A percentile compares a stretch with the other conserved stretches of the same genome.
phyloP scores from a whole-genome alignment of 2,329 filamentous ascomycete species.

The Ceratocystis diversiconidia region DNA sequence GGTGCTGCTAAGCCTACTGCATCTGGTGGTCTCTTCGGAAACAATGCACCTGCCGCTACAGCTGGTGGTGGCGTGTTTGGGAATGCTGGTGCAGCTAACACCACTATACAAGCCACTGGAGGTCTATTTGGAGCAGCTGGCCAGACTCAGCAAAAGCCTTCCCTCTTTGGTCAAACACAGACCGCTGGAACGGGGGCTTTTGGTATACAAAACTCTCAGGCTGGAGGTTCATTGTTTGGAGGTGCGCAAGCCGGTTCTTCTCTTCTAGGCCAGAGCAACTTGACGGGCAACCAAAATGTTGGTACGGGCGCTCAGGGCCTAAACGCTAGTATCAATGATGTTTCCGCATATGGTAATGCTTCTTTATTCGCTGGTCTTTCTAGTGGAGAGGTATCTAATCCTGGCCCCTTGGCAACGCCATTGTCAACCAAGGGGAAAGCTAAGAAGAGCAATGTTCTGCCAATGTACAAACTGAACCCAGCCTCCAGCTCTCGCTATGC shows the following conservation, averaged over 20 bases:
- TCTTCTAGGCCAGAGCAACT: constrained; percentile 39
- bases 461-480: constrained; percentile 77
- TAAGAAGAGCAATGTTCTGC: constrained; percentile 65
- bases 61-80: constrained; percentile 20
- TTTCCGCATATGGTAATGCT: constrained; percentile 80
- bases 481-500: constrained; percentile 63
- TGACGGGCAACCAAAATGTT: constrained; percentile 28
- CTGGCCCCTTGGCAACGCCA: constrained; percentile 83
- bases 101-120: constrained; percentile 23
- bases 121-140: constrained; percentile 33
- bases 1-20: constrained; percentile 25
- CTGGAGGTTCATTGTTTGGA: constrained; percentile 34
- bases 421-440: constrained; percentile 60
- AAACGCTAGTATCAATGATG: constrained; percentile 65
- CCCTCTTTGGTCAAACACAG: constrained; percentile 39
- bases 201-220: constrained; percentile 34
- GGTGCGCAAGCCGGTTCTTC: constrained; percentile 24
- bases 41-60: constrained; percentile 28
- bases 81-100: constrained; percentile 31
- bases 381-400: constrained; percentile 49
- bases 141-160: constrained; percentile 41
- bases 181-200: constrained; percentile 40
- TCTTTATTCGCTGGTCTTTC: constrained; percentile 68
- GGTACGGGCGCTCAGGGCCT: constrained; percentile 42
- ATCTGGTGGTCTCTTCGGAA: constrained; percentile 30